Conservation (phyloP, 2,329 filamentous ascomycete species). For the Paraphoma chrysanthemicola region DNA sequence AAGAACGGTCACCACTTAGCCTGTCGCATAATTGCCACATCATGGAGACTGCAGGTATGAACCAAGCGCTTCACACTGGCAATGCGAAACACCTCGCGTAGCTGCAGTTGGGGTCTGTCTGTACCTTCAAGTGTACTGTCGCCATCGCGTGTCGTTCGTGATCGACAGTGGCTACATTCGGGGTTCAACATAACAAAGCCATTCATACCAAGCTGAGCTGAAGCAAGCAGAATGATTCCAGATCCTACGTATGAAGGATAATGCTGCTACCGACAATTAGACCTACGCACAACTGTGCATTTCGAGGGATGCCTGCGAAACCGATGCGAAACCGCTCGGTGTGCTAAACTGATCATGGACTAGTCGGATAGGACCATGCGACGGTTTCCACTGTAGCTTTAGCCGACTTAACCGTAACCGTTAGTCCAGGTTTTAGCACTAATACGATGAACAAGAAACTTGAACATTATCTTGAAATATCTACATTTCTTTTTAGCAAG, state of each 20-base stretch:
- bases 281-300: neutral
- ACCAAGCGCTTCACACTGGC: conserved; percentile 11
- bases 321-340: conserved; percentile 3
- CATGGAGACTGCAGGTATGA: conserved; percentile 21
- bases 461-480: too few relatives aligned
- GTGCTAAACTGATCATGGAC: neutral
- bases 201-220: neutral
- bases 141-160: too few relatives aligned
- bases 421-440: too few relatives aligned
- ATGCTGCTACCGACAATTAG: neutral
- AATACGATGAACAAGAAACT: too few relatives aligned
- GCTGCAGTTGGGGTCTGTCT: neutral
- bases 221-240: neutral
- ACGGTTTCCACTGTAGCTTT: too few relatives aligned
- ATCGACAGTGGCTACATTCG: too few relatives aligned
- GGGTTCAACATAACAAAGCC: too few relatives aligned
- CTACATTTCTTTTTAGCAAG: too few relatives aligned
- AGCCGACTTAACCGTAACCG: neutral
- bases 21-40: conserved; percentile 28
- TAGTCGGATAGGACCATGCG: too few relatives aligned
- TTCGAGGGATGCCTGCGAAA: conserved; percentile 1
- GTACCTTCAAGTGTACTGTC: neutral
- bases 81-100: conserved; percentile 22
- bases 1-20: conserved; percentile 13
- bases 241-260: too few relatives aligned